Evolutionary conservation across 2,329 filamentous ascomycete genomes (phyloP), one percentile per base, ranked within the genome.

Genomic region (Monilinia polystroma): DNA sequence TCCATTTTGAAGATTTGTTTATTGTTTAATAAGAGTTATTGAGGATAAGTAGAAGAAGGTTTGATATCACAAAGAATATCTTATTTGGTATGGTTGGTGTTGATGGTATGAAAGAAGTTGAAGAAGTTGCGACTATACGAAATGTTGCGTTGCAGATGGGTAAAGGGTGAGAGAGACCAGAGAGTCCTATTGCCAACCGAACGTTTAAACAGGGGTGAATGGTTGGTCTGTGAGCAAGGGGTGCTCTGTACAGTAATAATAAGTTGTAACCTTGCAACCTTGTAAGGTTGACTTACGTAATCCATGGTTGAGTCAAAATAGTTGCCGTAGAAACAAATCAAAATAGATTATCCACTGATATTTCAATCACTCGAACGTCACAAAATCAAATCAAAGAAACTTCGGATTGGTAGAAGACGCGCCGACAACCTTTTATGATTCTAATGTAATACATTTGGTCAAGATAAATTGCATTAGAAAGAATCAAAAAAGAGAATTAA

Each of bases 1-100:
- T 95, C 91, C 91, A 94, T 94, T 77, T 77, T 85, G 79, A 74
- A 69, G 67, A 67, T 68, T 63, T 45, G 23, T 66, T 59, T 23
- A 32, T 23, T 47, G 57, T 60, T 67, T 66, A 49, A 58, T 11
- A 62, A 4, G 45, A 2, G 23, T 41, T 38, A 0, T 35, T 38
- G 45, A 51, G 58, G 14, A 41, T 26, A 10, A 12, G 5, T 14
- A 12, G 32, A 14, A 20, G 16, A 26, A 26, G 16, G n/a, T 38
- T 26, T 51, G 58, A 62, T 62, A 41, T 38, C 14, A 62, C 32
- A 49, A 41, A 62, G 32, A 62, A 52, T 51, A 51, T 62, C 32
- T 60, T 52, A 12, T 38, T 63, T 32, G n/a, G 32, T 57, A 55
- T 52, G 23, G 26, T 64, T 47, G 59, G 45, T 58, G 66, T 57